phyloP scores from a whole-genome alignment of 768 basidiomycete genomes.

The Auriscalpium microsporum region DNA sequence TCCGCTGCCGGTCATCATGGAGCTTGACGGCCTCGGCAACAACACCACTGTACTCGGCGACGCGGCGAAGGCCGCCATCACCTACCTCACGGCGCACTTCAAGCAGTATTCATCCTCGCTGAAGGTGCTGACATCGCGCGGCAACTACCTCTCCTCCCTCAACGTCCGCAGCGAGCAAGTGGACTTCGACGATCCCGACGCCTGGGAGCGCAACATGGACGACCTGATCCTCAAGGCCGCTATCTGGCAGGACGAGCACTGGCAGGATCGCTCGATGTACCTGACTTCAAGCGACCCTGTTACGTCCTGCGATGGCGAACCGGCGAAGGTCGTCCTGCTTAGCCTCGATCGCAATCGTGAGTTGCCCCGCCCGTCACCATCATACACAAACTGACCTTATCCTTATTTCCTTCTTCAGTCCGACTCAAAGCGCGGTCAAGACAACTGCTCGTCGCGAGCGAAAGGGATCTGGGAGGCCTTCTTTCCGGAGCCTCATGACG shows the following conservation, averaged over 20 bases:
- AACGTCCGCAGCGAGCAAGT: conserved; percentile 78
- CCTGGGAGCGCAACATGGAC: conserved; percentile 77
- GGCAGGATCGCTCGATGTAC: conserved; percentile 74
- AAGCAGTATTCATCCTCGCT: conserved; percentile 67
- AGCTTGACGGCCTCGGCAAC: conserved; percentile 82
- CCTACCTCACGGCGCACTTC: conserved; percentile 68
- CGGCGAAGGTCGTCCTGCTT: conserved; percentile 80
- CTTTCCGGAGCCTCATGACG: conserved; percentile 33
- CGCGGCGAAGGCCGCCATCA: conserved; percentile 63
- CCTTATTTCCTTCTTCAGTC: conserved; percentile 36
- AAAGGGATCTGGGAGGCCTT: conserved; percentile 75
- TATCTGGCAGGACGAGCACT: conserved; percentile 90
- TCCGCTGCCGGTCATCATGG: conserved; percentile 93
- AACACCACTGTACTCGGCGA: conserved; percentile 60
- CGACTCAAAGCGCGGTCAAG: conserved; percentile 85
- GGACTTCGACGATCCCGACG: conserved; percentile 45
- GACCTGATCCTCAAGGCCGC: conserved; percentile 91
- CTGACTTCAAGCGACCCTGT: conserved; percentile 35
- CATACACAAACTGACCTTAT: conserved; percentile 7
- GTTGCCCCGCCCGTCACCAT: conserved; percentile 23
- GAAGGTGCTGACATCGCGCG: conserved; percentile 92
- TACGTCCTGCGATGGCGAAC: conserved; percentile 29
- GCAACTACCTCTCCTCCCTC: conserved; percentile 84
- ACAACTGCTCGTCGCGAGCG: conserved; percentile 76
- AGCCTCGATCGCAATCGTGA: conserved; percentile 88